A percentile compares a stretch with the other conserved stretches of the same genome.
Conservation (phyloP, 1,284 basidiomycete species). For the Trametes hirsuta region DNA sequence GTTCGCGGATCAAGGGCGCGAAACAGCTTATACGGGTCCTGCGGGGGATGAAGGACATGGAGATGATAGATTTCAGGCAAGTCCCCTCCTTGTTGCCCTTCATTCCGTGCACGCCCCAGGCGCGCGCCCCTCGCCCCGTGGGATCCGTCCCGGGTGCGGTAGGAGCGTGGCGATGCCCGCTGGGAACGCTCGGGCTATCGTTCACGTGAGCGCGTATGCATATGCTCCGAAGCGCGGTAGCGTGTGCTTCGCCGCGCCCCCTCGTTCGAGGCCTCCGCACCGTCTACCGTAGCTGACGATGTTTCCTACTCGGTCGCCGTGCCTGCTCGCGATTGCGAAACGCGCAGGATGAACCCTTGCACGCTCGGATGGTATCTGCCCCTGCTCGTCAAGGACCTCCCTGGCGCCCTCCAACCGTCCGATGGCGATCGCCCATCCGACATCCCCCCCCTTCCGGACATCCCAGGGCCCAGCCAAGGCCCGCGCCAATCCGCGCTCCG, state of each 20-base stretch:
- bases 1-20: slow-evolving; percentile 75
- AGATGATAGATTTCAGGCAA: slow-evolving; percentile 90
- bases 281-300: neutral
- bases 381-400: slow-evolving; percentile 70
- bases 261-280: neutral
- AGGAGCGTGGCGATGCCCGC: neutral
- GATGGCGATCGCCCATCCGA: slow-evolving; percentile 39
- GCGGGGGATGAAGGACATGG: slow-evolving; percentile 73
- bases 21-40: slow-evolving; percentile 74
- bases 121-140: neutral
- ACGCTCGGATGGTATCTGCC: slow-evolving; percentile 95
- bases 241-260: neutral
- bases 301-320: neutral
- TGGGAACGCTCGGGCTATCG: neutral
- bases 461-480: neutral
- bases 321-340: neutral
- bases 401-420: slow-evolving; percentile 68
- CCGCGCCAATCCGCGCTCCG: neutral
- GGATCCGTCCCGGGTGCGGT: neutral
- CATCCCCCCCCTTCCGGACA: slow-evolving; percentile 1
- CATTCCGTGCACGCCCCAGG: neutral
- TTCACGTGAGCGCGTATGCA: neutral
- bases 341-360: slow-evolving; percentile 86
- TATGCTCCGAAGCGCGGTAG: neutral
- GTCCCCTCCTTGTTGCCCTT: slow-evolving; percentile 33